Evolutionary conservation across 192 early-diverging fungal species (phyloP).

Genomic region (Coemansia interrupta): DNA sequence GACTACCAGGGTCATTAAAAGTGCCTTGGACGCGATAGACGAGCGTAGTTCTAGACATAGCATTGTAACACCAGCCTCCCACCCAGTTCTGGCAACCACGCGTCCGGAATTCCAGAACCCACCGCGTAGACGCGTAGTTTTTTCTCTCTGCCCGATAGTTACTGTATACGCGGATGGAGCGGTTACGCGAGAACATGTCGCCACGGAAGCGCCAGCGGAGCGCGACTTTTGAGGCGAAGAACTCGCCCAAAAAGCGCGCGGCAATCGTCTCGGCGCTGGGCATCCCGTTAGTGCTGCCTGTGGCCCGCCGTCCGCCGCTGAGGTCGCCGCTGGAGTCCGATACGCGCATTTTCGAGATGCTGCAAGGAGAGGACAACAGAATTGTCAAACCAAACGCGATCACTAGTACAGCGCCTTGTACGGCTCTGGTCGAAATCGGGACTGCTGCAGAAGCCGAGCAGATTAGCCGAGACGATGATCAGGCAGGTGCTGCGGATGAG

Average conservation of each 20-base stretch:
- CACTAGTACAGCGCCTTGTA: too few relatives aligned
- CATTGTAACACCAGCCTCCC: neutral
- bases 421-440: too few relatives aligned
- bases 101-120: neutral
- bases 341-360: too few relatives aligned
- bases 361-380: neutral
- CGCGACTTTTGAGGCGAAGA: neutral
- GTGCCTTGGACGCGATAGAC: neutral
- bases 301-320: neutral
- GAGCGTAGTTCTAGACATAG: neutral
- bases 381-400: neutral
- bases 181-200: too few relatives aligned
- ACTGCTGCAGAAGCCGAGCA: neutral
- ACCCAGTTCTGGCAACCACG: neutral
- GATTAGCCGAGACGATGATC: neutral
- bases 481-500: neutral
- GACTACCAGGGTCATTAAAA: too few relatives aligned
- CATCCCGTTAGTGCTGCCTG: slow-evolving; percentile 3
- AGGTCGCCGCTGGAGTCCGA: too few relatives aligned
- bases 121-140: neutral
- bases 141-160: too few relatives aligned
- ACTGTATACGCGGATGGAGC: too few relatives aligned
- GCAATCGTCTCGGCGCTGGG: neutral
- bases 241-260: neutral
- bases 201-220: too few relatives aligned